These are phyloP conservation scores for Endothia cerciana DNA, from an alignment of 2,329 filamentous ascomycete genomes.

Conservation along the genomic window DNA sequence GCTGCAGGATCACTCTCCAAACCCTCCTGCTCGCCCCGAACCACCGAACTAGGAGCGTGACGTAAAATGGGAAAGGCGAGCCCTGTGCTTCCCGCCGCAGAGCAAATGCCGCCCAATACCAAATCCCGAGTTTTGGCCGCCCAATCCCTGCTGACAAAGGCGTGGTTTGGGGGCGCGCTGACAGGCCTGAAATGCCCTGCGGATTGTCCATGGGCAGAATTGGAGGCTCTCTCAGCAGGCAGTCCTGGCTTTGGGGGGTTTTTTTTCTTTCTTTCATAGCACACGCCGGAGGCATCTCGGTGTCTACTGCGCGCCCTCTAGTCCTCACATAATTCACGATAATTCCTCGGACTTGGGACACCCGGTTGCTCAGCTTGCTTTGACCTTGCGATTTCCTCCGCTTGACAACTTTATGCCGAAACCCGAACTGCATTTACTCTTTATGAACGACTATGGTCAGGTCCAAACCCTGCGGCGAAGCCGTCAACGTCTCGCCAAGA, in stretches of 20 bases:
- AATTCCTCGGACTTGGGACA: neutral
- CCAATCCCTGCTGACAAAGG: neutral
- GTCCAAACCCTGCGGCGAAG: no score
- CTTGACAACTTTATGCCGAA: neutral
- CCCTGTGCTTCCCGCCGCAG: neutral
- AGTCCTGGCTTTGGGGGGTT: no score
- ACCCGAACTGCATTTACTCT: no score
- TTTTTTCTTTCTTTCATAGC: neutral
- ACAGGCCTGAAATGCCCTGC: no score
- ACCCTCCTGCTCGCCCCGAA: neutral
- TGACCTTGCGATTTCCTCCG: neutral
- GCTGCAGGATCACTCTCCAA: neutral
- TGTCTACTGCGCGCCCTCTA: neutral
- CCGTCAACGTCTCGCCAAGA: no score
- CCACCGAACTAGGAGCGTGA: conserved; percentile 1
- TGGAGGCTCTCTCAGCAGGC: no score
- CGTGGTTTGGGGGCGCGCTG: neutral
- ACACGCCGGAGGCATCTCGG: conserved; percentile 9
- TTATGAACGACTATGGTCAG: no score
- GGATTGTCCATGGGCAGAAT: no score
- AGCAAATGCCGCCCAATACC: conserved; percentile 14
- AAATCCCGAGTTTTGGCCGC: conserved; percentile 19
- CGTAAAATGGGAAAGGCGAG: neutral
- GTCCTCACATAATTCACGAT: neutral
- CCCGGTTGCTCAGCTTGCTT: neutral